Evolutionary conservation across 2,329 filamentous ascomycete genomes (phyloP).

Genomic region (Elsinoe fawcettii): DNA sequence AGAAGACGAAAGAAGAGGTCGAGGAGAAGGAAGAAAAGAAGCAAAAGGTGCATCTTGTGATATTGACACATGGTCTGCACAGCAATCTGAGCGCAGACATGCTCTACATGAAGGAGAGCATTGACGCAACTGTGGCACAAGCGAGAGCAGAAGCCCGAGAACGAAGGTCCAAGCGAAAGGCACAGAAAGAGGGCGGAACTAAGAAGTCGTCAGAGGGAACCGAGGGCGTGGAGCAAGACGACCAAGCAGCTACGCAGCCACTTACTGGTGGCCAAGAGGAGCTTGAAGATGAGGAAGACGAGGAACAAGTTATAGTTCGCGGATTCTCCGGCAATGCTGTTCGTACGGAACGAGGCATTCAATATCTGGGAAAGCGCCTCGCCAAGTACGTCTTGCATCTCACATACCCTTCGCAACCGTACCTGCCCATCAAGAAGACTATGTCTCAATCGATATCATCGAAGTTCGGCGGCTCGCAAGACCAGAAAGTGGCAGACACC

Average conservation of each 20-base stretch:
- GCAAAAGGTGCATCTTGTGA: constrained; percentile 80
- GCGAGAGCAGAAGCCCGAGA: constrained; percentile 61
- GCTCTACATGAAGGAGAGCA: constrained; percentile 95
- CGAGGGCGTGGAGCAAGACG: constrained; percentile 21
- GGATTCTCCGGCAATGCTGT: constrained; percentile 87
- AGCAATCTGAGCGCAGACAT: constrained; percentile 95
- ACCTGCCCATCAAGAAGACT: constrained; percentile 56
- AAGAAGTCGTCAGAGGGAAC: constrained; percentile 37
- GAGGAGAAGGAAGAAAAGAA: constrained; percentile 43
- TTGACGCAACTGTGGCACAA: constrained; percentile 72
- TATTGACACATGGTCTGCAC: constrained; percentile 89
- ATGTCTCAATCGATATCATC: constrained; percentile 44
- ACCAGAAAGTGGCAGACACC: constrained; percentile 38
- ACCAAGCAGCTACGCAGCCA: constrained; percentile 36
- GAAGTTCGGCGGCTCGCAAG: constrained; percentile 36
- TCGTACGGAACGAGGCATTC: constrained; percentile 88
- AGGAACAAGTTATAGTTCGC: constrained; percentile 80
- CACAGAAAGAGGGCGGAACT: constrained; percentile 18
- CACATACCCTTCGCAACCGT: constrained; percentile 91
- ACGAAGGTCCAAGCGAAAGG: constrained; percentile 38
- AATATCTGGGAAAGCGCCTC: constrained; percentile 89
- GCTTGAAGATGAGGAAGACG: constrained; percentile 53
- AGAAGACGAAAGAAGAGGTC: constrained; percentile 18
- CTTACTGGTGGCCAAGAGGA: constrained; percentile 45
- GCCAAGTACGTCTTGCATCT: constrained; percentile 84